Conservation (phyloP, 1,139 yeast species). For the Meyerozyma elateridarum region DNA sequence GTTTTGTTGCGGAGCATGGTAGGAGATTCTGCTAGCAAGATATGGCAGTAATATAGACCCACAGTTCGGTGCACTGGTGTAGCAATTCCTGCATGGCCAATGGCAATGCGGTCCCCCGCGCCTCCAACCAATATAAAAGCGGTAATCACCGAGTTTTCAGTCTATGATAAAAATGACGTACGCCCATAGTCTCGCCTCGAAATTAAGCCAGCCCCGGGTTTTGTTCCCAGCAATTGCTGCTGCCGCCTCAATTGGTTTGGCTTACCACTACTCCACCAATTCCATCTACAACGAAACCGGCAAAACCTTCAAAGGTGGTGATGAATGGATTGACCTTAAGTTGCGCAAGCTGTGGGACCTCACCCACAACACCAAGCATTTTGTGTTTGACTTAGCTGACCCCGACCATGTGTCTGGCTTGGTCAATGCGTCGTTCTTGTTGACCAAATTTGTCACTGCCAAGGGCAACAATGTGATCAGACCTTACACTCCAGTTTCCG, state of each 20-base stretch:
- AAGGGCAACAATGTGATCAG: slow-evolving; percentile 89
- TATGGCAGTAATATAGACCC: too few relatives aligned
- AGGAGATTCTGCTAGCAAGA: too few relatives aligned
- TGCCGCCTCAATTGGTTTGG: slow-evolving; percentile 52
- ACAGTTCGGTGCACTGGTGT: too few relatives aligned
- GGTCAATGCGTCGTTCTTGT: slow-evolving; percentile 70
- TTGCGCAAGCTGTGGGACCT: slow-evolving; percentile 52
- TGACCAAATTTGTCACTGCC: slow-evolving; percentile 76
- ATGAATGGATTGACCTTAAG: slow-evolving; percentile 79
- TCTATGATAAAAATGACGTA: slow-evolving; percentile 17
- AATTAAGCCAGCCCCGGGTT: slow-evolving; percentile 22
- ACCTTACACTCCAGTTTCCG: slow-evolving; percentile 93
- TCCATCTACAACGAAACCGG: slow-evolving; percentile 43
- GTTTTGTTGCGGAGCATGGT: slow-evolving; percentile 22
- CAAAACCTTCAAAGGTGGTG: slow-evolving; percentile 62
- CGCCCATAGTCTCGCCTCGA: slow-evolving; percentile 15
- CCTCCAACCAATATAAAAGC: too few relatives aligned
- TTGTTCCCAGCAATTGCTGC: slow-evolving; percentile 33
- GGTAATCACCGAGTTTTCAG: too few relatives aligned
- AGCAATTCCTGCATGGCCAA: too few relatives aligned
- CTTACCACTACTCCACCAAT: slow-evolving; percentile 36
- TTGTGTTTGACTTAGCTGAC: slow-evolving; percentile 67
- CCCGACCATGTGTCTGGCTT: slow-evolving; percentile 73
- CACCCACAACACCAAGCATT: slow-evolving; percentile 61
- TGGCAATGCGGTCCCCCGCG: too few relatives aligned